Evolutionary conservation across 805 yeast genomes (phyloP).

Genomic region (Kazachstania taianensis): DNA sequence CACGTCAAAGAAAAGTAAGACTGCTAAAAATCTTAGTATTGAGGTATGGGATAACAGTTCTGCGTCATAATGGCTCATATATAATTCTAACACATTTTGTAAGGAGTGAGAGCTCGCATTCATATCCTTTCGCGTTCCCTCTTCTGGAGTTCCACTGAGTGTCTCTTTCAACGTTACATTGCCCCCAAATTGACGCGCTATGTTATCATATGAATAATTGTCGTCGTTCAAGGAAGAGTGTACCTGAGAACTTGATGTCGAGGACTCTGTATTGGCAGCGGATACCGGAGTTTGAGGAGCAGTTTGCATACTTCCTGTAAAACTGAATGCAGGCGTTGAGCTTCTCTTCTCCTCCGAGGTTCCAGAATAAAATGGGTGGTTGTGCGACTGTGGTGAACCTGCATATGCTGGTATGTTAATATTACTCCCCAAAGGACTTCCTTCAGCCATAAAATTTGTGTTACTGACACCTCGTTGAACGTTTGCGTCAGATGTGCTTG

Average conservation of each 20-base stretch:
- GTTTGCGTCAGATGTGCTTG: slow-evolving; percentile 2
- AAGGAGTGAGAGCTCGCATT: slow-evolving; percentile 1
- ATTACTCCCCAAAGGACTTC: too few species aligned
- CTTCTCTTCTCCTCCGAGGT: too few species aligned
- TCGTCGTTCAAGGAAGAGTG: not conserved
- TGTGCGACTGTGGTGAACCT: not conserved
- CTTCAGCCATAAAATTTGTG: too few species aligned
- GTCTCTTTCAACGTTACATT: too few species aligned
- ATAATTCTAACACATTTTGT: slow-evolving; percentile 10
- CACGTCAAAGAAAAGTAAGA: slow-evolving; percentile 13
- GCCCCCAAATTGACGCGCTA: too few species aligned
- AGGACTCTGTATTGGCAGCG: not conserved
- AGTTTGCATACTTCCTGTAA: too few species aligned
- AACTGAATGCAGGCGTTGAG: too few species aligned
- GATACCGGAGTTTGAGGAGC: too few species aligned
- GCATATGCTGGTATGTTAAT: not conserved
- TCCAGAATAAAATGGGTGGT: too few species aligned
- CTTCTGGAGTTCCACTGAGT: not conserved
- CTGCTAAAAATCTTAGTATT: slow-evolving; percentile 12
- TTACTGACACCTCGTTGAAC: not conserved
- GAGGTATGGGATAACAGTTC: slow-evolving; percentile 14
- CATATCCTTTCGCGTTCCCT: too few species aligned
- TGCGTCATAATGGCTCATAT: slow-evolving; percentile 7
- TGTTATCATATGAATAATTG: too few species aligned
- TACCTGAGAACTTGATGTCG: not conserved